phyloP scores from a whole-genome alignment of 2,329 filamentous ascomycete species.

The Chalaropsis thielavioides region DNA sequence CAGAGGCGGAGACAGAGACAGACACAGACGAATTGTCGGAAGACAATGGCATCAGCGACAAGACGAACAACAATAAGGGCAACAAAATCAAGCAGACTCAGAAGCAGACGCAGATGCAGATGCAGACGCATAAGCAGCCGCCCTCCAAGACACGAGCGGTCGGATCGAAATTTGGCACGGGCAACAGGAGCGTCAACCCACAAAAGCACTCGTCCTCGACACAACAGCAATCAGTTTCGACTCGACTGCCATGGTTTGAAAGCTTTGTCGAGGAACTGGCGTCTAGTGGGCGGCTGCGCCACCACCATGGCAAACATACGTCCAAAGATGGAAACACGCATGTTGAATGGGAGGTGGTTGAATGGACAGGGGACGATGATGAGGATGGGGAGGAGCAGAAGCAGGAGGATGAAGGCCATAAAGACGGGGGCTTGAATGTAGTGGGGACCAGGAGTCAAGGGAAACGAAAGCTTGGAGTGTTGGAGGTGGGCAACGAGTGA shows the following conservation, averaged over 20 bases:
- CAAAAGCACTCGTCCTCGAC: background rate
- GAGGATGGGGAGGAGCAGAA: background rate
- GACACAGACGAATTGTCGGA: slow-evolving; percentile 18
- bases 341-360: slow-evolving; percentile 73
- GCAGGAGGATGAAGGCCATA: background rate
- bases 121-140: background rate
- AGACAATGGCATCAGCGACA: slow-evolving; percentile 16
- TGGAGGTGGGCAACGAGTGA: background rate
- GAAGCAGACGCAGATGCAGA: no score
- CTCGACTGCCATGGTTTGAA: slow-evolving; percentile 69
- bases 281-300: slow-evolving; percentile 49
- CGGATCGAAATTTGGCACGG: background rate
- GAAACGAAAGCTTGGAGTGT: background rate
- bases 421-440: background rate
- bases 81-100: no score
- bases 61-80: background rate
- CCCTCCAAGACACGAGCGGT: background rate
- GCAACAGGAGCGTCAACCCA: background rate
- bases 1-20: background rate
- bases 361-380: slow-evolving; percentile 44
- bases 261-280: slow-evolving; percentile 45
- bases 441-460: background rate
- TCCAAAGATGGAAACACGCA: slow-evolving; percentile 49
- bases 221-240: slow-evolving; percentile 21
- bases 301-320: slow-evolving; percentile 38